Base-by-base conservation (phyloP, 345 rosid species). In the Gossypium sturtianum region DNA sequence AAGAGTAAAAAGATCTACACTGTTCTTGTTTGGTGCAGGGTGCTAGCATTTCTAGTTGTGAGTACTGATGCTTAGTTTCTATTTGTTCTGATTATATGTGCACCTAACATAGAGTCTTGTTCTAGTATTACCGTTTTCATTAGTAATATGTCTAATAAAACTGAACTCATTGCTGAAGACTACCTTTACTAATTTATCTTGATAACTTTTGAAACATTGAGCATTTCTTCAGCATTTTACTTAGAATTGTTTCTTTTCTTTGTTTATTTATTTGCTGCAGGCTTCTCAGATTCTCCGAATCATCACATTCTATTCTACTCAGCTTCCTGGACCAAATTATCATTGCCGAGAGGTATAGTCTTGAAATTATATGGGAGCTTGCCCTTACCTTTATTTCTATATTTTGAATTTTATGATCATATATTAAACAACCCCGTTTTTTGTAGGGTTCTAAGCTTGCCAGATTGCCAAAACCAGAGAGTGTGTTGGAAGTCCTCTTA, bases 1-100 rank as follows among this genome's bases (percentile, higher is more conserved):
- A 91, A 96, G 89, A 89, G 89, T 88, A 96, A 90, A 86, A 93
- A 88, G 87, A 87, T 96, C 88, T 96, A 93, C 87, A 96, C 98
- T 2, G 98, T 96, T 74, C 83, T 93, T 38, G 72, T 93, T 49
- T 96, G 99, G 99, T 96, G 99, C 90, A 89, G 99, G 84, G 94
- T 96, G 85, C 83, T 96, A 61, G 93, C 97, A 51, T 96, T 88
- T 84, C 83, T 96, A 85, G 97, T 90, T 76, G 99, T 96, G 88
- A 96, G 98, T 89, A 49, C 75, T 27, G 38, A 23, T 52, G 45
- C 56, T 48, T 68, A 3, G 45, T 67, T 9, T 49, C 8, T 49
- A 47, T 72, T 16, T 59, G 44, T 51, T 69, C 19, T 54, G 77
- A 16, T 41, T 49, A 22, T 51, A 52, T 53, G 20, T 48, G 29